These are phyloP conservation scores for Trypanosoma caninum DNA, from an alignment of 208 protist genomes.

Conservation along the genomic window DNA sequence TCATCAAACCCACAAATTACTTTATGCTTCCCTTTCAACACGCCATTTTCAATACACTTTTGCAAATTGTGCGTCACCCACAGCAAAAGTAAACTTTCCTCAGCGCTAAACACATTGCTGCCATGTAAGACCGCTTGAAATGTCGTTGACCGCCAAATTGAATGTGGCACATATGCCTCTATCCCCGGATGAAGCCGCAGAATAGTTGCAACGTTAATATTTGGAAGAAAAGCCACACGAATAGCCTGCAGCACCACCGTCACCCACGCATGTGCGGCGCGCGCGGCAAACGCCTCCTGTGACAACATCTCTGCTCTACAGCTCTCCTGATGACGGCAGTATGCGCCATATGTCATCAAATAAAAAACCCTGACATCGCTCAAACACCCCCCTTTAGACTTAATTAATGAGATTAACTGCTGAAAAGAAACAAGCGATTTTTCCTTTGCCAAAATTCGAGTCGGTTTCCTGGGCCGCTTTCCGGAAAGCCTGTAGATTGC, in stretches of 20 bases:
- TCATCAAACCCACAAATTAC: constrained; percentile 61
- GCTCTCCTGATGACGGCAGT: constrained; percentile 27
- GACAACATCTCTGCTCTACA: constrained; percentile 12
- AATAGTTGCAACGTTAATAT: constrained; percentile 33
- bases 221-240: constrained; percentile 67
- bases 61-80: constrained; percentile 62
- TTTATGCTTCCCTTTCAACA: constrained; percentile 1
- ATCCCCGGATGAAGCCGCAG: constrained; percentile 11
- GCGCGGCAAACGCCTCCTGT: constrained; percentile 30
- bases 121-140: constrained; percentile 29
- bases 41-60: constrained; percentile 16
- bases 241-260: constrained; percentile 76
- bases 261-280: constrained; percentile 65
- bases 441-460: not conserved
- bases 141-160: constrained; percentile 30
- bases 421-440: constrained; percentile 33
- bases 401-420: constrained; percentile 61
- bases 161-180: constrained; percentile 11
- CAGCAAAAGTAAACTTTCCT: constrained; percentile 81
- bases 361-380: constrained; percentile 63
- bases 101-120: constrained; percentile 86
- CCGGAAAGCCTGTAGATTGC: constrained; percentile 60
- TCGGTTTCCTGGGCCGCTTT: constrained; percentile 34
- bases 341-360: constrained; percentile 85
- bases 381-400: constrained; percentile 72